These are phyloP conservation scores for Tetracladium setigerum DNA, from an alignment of 495 filamentous ascomycete species.

Conservation along the genomic window DNA sequence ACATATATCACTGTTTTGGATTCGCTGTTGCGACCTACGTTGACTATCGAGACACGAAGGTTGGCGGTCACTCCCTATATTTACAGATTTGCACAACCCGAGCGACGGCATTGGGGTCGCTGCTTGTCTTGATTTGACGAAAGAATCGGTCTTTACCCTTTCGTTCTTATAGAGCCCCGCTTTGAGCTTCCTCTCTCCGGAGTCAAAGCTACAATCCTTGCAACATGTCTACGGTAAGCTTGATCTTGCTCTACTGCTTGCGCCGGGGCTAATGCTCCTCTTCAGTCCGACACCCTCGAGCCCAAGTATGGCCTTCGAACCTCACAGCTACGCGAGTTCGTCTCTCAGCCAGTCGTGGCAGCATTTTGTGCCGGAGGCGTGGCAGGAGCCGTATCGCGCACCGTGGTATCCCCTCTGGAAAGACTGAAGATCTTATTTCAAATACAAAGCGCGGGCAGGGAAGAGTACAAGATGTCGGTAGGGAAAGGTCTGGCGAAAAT, in stretches of 20 bases:
- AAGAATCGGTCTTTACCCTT: too few species aligned
- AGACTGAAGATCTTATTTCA: conserved; percentile 96
- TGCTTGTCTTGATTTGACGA: too few species aligned
- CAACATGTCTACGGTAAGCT: conserved; percentile 19
- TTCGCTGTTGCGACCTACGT: too few species aligned
- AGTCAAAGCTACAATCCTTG: not conserved
- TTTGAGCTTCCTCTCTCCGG: conserved; percentile 4
- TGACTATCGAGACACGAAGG: too few species aligned
- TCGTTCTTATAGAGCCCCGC: too few species aligned
- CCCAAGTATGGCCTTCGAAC: conserved; percentile 22
- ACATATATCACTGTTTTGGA: too few species aligned
- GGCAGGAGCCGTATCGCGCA: conserved; percentile 93
- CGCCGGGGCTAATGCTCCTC: conserved; percentile 1
- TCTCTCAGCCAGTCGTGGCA: conserved; percentile 75
- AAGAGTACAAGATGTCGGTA: conserved; percentile 87
- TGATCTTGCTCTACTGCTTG: not conserved
- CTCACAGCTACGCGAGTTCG: conserved; percentile 32
- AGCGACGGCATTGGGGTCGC: too few species aligned
- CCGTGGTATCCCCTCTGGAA: conserved; percentile 92
- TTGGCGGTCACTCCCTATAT: too few species aligned
- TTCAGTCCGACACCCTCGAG: conserved; percentile 6
- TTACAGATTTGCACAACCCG: too few species aligned
- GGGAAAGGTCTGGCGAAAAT: conserved; percentile 86
- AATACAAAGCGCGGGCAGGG: conserved; percentile 82
- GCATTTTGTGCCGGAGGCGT: conserved; percentile 95